Conservation (phyloP, 306 rosid species). For the Adenanthera pavonina region DNA sequence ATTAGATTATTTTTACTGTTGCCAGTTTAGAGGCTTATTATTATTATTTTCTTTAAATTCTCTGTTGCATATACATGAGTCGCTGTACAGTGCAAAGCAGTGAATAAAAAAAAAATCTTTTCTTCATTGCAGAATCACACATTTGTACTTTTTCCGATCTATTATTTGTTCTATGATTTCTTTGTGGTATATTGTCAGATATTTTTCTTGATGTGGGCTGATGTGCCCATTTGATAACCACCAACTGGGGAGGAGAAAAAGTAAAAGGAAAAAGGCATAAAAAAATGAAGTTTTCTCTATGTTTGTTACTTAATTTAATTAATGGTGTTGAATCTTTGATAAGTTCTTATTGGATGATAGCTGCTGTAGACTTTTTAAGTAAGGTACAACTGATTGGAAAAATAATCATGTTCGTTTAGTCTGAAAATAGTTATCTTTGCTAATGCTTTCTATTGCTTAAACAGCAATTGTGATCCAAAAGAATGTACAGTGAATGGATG, state of each 20-base stretch:
- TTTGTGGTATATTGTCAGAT: slow-evolving; percentile 32
- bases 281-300: background rate
- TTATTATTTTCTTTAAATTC: too few relatives aligned
- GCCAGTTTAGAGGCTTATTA: too few relatives aligned
- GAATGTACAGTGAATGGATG: slow-evolving; percentile 63
- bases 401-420: slow-evolving; percentile 58
- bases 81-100: too few relatives aligned
- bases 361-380: slow-evolving; percentile 38
- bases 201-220: background rate
- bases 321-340: slow-evolving; percentile 22
- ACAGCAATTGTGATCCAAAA: slow-evolving; percentile 57
- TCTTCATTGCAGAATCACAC: too few relatives aligned
- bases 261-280: background rate
- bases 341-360: slow-evolving; percentile 40
- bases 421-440: slow-evolving; percentile 49
- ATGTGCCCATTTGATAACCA: background rate
- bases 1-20: too few relatives aligned
- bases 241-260: background rate
- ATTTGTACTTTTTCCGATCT: slow-evolving; percentile 4
- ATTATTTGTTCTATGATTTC: slow-evolving; percentile 32
- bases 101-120: too few relatives aligned
- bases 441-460: slow-evolving; percentile 43
- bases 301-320: slow-evolving; percentile 14
- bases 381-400: slow-evolving; percentile 22
- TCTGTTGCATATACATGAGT: too few relatives aligned